Percentiles rank a stretch among this genome's conserved stretches.
Conservation (phyloP, 306 rosid species). For the Astragalus glycyphyllos region DNA sequence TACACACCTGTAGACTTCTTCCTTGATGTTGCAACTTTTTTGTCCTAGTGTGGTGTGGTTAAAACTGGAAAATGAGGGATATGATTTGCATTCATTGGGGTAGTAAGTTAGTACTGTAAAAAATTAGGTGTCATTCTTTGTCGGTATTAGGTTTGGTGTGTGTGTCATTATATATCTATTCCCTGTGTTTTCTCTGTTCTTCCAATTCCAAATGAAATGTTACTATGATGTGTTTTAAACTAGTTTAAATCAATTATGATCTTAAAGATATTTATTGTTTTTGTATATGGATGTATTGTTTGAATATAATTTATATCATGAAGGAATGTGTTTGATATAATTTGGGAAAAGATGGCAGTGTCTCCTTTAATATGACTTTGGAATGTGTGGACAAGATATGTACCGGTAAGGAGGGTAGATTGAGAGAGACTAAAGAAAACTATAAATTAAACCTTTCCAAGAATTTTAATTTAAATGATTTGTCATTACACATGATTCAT, state of each 20-base stretch:
- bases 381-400: neutral
- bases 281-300: neutral
- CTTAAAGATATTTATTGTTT: neutral
- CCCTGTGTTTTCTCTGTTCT: neutral
- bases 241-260: neutral
- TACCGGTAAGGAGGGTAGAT: too few relatives aligned
- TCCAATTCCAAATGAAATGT: neutral
- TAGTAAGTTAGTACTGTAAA: neutral
- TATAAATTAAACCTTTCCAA: too few relatives aligned
- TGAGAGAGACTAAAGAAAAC: too few relatives aligned
- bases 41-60: neutral
- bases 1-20: neutral
- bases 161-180: neutral
- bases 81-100: conserved; percentile 10
- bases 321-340: neutral
- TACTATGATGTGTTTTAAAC: neutral
- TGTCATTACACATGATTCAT: neutral
- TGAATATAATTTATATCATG: neutral
- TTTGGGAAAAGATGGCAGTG: neutral
- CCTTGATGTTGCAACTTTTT: conserved; percentile 3
- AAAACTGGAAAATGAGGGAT: conserved; percentile 3
- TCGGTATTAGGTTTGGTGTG: neutral
- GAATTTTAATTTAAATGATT: neutral
- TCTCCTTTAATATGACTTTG: neutral
- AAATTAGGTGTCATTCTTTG: neutral